Evolutionary conservation across 805 yeast species (phyloP).

Genomic region (Candida yuanshanica): DNA sequence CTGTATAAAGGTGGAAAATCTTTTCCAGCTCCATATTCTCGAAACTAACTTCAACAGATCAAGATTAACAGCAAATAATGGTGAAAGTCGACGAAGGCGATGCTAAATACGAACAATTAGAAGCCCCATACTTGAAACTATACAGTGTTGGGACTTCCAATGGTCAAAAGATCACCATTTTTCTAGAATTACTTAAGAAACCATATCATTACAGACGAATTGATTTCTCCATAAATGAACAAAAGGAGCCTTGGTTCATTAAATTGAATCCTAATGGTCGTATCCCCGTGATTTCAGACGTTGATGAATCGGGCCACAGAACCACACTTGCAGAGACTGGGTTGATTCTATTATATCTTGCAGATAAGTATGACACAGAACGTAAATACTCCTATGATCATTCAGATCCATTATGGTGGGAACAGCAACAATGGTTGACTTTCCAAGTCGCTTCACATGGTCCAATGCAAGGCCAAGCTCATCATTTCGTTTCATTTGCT

Average conservation of each 20-base stretch:
- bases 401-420: slow-evolving; percentile 39
- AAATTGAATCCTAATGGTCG: slow-evolving; percentile 54
- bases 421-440: slow-evolving; percentile 42
- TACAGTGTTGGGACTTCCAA: slow-evolving; percentile 35
- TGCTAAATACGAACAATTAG: slow-evolving; percentile 10
- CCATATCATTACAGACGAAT: slow-evolving; percentile 29
- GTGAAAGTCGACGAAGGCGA: slow-evolving; percentile 12
- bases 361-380: slow-evolving; percentile 51
- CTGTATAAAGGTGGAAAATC: neutral
- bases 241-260: slow-evolving; percentile 49
- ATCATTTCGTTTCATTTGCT: slow-evolving; percentile 38
- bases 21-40: neutral
- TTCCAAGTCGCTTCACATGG: slow-evolving; percentile 53
- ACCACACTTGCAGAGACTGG: slow-evolving; percentile 48
- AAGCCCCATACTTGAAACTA: slow-evolving; percentile 35
- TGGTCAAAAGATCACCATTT: slow-evolving; percentile 32
- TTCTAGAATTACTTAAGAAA: slow-evolving; percentile 27
- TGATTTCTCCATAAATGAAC: slow-evolving; percentile 37
- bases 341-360: slow-evolving; percentile 51
- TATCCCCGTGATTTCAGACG: slow-evolving; percentile 45
- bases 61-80: neutral
- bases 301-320: slow-evolving; percentile 30
- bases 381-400: slow-evolving; percentile 30
- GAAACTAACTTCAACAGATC: neutral
- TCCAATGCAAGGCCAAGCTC: slow-evolving; percentile 48